Conservation (phyloP, 495 filamentous ascomycete genomes). For the Podospora didyma region DNA sequence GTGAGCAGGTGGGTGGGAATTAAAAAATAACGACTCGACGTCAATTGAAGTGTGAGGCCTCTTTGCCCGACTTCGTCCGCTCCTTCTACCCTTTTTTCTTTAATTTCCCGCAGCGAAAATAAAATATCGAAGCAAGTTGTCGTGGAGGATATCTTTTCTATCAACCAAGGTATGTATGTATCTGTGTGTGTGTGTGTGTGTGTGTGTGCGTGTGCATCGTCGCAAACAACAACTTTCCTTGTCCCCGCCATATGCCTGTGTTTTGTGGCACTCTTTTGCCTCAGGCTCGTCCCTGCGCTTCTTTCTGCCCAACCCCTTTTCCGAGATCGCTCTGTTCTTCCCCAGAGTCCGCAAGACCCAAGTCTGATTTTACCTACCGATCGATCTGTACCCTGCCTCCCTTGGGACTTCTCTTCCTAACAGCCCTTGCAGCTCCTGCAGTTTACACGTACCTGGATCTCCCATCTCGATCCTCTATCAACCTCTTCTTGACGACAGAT, state of each 20-base stretch:
- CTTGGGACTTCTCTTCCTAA: too few relatives aligned
- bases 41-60: not conserved
- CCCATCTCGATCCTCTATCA: too few relatives aligned
- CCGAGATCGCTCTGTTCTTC: not conserved
- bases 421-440: too few relatives aligned
- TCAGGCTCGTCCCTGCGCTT: not conserved
- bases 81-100: not conserved
- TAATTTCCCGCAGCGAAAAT: not conserved
- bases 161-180: not conserved
- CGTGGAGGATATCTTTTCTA: not conserved
- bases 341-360: not conserved
- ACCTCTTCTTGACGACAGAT: too few relatives aligned
- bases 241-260: too few relatives aligned
- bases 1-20: conserved; percentile 7
- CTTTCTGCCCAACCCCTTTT: not conserved
- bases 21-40: not conserved
- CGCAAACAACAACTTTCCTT: too few relatives aligned
- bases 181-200: too few relatives aligned
- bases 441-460: too few relatives aligned
- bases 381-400: too few relatives aligned
- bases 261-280: not conserved
- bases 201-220: too few relatives aligned
- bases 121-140: not conserved
- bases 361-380: not conserved
- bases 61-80: not conserved